These are phyloP conservation scores for Saccharomyces kudriavzevii DNA, from an alignment of 805 yeast species.

Conservation along the genomic window DNA sequence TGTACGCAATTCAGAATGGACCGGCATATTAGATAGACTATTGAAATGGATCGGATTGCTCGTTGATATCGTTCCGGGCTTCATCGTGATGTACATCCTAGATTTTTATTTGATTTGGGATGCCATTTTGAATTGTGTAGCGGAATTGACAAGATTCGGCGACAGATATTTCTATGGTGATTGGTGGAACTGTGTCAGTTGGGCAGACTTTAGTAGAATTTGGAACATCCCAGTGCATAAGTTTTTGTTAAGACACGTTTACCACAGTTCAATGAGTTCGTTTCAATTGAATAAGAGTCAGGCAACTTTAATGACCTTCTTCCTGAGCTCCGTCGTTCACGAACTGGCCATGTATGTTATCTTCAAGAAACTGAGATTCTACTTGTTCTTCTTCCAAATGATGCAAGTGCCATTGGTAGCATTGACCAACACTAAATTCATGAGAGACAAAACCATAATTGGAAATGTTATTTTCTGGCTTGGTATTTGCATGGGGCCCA, in stretches of 20 bases:
- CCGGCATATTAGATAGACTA: slow-evolving; percentile 11
- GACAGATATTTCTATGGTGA: slow-evolving; percentile 87
- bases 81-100: slow-evolving; percentile 62
- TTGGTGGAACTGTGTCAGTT: slow-evolving; percentile 92
- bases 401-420: slow-evolving; percentile 70
- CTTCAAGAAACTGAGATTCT: slow-evolving; percentile 70
- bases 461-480: slow-evolving; percentile 87
- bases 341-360: slow-evolving; percentile 86
- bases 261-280: slow-evolving; percentile 76
- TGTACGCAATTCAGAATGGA: slow-evolving; percentile 33
- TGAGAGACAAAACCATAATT: slow-evolving; percentile 48
- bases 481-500: slow-evolving; percentile 85
- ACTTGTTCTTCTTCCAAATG: slow-evolving; percentile 72
- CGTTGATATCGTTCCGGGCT: slow-evolving; percentile 68
- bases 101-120: slow-evolving; percentile 91
- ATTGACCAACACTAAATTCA: slow-evolving; percentile 49
- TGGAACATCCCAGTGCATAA: slow-evolving; percentile 92
- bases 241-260: slow-evolving; percentile 81
- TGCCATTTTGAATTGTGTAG: slow-evolving; percentile 78
- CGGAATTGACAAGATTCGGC: slow-evolving; percentile 78
- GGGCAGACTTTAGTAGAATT: slow-evolving; percentile 84
- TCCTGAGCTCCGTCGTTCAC: slow-evolving; percentile 72
- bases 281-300: slow-evolving; percentile 51
- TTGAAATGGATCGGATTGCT: slow-evolving; percentile 32
- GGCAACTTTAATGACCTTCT: slow-evolving; percentile 69